A percentile compares a stretch with the other conserved stretches of the same genome.
phyloP scores from a whole-genome alignment of 345 rosid species.

The Aegle marmelos region DNA sequence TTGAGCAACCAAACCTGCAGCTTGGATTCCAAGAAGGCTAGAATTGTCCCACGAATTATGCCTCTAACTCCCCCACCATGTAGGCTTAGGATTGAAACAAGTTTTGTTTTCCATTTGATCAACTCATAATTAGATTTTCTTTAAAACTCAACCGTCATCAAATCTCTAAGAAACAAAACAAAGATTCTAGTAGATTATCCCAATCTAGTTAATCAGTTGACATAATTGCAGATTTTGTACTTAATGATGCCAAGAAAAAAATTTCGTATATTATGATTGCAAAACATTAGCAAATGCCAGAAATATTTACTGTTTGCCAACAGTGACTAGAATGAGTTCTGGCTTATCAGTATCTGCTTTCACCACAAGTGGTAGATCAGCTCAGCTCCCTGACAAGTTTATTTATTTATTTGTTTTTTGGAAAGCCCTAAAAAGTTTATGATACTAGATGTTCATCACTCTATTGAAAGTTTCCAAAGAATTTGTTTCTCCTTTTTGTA shows the following conservation, averaged over 20 bases:
- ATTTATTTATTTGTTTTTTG: no score
- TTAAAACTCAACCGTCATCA: not conserved
- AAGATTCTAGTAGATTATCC: not conserved
- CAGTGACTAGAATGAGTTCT: not conserved
- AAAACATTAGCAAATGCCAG: not conserved
- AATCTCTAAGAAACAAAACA: not conserved
- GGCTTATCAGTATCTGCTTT: not conserved
- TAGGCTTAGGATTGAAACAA: slow-evolving; percentile 16
- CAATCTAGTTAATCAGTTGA: not conserved
- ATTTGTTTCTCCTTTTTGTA: not conserved
- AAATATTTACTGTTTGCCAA: not conserved
- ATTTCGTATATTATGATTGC: not conserved
- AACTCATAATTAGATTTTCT: not conserved
- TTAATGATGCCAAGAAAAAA: not conserved
- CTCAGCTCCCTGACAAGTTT: not conserved
- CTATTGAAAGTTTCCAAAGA: not conserved
- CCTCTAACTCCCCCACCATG: slow-evolving; percentile 23
- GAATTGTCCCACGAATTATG: slow-evolving; percentile 14
- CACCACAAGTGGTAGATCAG: not conserved
- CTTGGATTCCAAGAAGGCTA: slow-evolving; percentile 18
- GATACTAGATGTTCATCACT: not conserved
- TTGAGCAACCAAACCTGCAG: slow-evolving; percentile 18
- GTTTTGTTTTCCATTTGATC: slow-evolving; percentile 1
- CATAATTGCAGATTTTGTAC: not conserved
- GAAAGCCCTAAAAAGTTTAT: not conserved